Evolutionary conservation across 2,329 filamentous ascomycete genomes (phyloP).

Genomic region (Aaosphaeria arxii): DNA sequence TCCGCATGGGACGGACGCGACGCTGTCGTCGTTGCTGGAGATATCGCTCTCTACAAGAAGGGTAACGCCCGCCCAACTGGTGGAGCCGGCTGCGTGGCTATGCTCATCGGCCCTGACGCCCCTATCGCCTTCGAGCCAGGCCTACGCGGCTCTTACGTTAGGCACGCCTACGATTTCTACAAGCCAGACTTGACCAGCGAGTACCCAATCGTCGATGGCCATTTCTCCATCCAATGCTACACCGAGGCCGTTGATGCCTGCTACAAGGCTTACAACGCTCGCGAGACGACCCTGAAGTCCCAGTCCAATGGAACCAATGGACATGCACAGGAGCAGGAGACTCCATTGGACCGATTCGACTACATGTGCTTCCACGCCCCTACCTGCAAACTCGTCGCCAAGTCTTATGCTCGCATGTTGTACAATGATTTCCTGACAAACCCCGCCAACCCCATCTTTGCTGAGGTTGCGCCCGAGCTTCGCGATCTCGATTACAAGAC

Average conservation of each 20-base stretch:
- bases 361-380: conserved; percentile 56
- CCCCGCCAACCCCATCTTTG: conserved; percentile 48
- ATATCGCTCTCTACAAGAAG: conserved; percentile 56
- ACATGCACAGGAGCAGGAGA: conserved; percentile 38
- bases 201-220: conserved; percentile 53
- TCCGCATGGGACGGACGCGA: conserved; percentile 53
- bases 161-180: conserved; percentile 55
- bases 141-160: conserved; percentile 50
- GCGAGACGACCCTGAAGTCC: conserved; percentile 46
- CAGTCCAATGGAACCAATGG: conserved; percentile 37
- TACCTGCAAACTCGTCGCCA: conserved; percentile 54
- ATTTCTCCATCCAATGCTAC: conserved; percentile 54
- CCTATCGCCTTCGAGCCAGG: conserved; percentile 50
- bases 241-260: conserved; percentile 51
- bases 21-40: conserved; percentile 51
- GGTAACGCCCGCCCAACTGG: conserved; percentile 52
- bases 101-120: conserved; percentile 52
- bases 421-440: conserved; percentile 52
- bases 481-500: conserved; percentile 45
- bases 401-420: conserved; percentile 52
- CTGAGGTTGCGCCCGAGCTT: conserved; percentile 49
- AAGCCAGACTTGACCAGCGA: conserved; percentile 54
- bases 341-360: conserved; percentile 52
- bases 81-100: conserved; percentile 53
- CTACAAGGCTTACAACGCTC: conserved; percentile 53